phyloP scores from a whole-genome alignment of 108 stramenopile species.

The Skeletonema tropicum region DNA sequence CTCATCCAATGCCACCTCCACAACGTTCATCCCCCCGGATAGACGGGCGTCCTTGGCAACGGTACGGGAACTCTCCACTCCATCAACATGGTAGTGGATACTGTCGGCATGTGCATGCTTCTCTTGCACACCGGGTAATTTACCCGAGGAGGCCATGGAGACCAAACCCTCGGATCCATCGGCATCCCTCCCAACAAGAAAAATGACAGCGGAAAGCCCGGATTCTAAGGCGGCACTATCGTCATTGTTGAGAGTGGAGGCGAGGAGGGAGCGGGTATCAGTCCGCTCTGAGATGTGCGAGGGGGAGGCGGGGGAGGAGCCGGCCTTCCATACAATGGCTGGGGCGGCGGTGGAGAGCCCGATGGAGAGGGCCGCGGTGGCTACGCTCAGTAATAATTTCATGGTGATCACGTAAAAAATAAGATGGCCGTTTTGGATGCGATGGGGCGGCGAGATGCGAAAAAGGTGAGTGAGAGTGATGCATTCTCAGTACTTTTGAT shows the following conservation, averaged over 20 bases:
- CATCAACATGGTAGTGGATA: slow-evolving; percentile 73
- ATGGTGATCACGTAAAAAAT: slow-evolving; percentile 2
- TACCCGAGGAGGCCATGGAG: slow-evolving; percentile 49
- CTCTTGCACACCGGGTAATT: slow-evolving; percentile 43
- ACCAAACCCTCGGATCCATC: slow-evolving; percentile 70
- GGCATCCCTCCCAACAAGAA: slow-evolving; percentile 58
- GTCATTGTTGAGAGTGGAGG: slow-evolving; percentile 19
- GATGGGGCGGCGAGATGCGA: too few relatives aligned
- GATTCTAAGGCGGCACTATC: slow-evolving; percentile 29
- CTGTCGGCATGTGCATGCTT: slow-evolving; percentile 54
- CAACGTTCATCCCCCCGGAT: slow-evolving; percentile 35
- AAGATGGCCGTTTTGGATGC: too few relatives aligned
- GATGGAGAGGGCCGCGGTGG: slow-evolving; percentile 25
- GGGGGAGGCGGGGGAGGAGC: slow-evolving; percentile 14
- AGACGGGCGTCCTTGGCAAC: slow-evolving; percentile 48
- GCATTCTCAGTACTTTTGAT: too few relatives aligned
- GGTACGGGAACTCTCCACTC: slow-evolving; percentile 57
- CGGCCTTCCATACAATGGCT: slow-evolving; percentile 73
- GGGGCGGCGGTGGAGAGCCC: slow-evolving; percentile 61
- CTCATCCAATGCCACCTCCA: slow-evolving; percentile 62
- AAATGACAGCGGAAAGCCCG: slow-evolving; percentile 62
- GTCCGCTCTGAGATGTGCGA: slow-evolving; percentile 54
- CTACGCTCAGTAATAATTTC: slow-evolving; percentile 11
- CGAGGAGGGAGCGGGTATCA: slow-evolving; percentile 46
- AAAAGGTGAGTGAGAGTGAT: too few relatives aligned